Percentiles rank a stretch among this genome's conserved stretches.
Evolutionary conservation across 768 basidiomycete genomes (phyloP).

Genomic region (Mycena kentingensis): DNA sequence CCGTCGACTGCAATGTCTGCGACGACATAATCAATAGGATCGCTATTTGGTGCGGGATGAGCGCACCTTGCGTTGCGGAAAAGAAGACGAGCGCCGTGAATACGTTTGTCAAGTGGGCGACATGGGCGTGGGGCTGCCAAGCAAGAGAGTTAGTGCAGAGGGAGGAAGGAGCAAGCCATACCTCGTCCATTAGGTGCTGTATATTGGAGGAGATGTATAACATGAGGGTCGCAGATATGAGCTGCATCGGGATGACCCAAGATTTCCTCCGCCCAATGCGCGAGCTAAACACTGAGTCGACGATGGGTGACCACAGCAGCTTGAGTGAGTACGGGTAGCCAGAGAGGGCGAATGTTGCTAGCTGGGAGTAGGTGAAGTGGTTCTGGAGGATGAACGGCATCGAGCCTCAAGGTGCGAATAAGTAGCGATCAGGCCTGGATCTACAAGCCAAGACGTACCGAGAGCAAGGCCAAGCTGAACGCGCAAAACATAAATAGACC

Average conservation of each 20-base stretch:
- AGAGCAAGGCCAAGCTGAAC: constrained; percentile 83
- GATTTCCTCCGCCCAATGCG: constrained; percentile 92
- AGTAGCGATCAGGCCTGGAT: constrained; percentile 1
- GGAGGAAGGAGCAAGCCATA: constrained; percentile 33
- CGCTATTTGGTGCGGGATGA: background rate
- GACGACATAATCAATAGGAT: constrained; percentile 14
- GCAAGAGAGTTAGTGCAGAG: constrained; percentile 1
- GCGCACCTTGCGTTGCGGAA: constrained; percentile 94
- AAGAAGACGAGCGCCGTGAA: constrained; percentile 92
- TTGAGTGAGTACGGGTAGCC: constrained; percentile 97
- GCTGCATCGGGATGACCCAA: constrained; percentile 98
- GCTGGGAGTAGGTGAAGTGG: constrained; percentile 93
- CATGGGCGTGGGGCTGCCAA: constrained; percentile 75
- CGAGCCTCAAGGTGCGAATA: constrained; percentile 69
- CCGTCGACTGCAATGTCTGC: constrained; percentile 96
- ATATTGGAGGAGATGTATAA: constrained; percentile 74
- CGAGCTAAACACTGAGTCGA: constrained; percentile 85
- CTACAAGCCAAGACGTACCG: constrained; percentile 43
- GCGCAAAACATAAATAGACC: constrained; percentile 9
- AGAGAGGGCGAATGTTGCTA: constrained; percentile 90
- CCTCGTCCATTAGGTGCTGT: constrained; percentile 75
- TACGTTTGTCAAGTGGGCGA: constrained; percentile 73
- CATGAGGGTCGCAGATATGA: constrained; percentile 84
- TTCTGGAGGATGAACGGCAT: constrained; percentile 95
- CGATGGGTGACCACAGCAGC: constrained; percentile 94